Conservation (phyloP, 176 grass and related monocot genomes). For the Tillandsia fasciculata region DNA sequence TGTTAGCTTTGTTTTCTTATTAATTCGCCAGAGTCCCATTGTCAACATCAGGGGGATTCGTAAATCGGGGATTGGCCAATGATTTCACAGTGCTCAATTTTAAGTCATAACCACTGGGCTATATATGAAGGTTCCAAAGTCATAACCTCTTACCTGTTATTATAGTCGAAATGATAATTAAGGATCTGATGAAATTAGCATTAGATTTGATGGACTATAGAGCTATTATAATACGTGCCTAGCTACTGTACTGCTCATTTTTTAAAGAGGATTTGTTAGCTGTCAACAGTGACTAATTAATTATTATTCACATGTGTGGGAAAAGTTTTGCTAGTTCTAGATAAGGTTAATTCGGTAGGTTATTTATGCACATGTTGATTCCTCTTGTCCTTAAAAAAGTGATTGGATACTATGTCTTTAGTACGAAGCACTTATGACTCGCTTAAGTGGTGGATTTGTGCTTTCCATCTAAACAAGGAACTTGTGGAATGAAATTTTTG, state of each 20-base stretch:
- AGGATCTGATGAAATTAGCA: conserved; percentile 56
- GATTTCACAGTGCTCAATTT: conserved; percentile 26
- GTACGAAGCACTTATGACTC: too few relatives aligned
- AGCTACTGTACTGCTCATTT: conserved; percentile 28
- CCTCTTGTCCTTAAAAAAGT: too few relatives aligned
- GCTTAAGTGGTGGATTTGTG: too few relatives aligned
- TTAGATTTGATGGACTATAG: conserved; percentile 40
- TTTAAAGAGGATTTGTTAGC: conserved; percentile 27
- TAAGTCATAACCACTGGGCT: conserved; percentile 56
- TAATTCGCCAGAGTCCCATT: conserved; percentile 13
- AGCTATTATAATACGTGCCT: conserved; percentile 13
- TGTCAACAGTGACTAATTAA: background rate
- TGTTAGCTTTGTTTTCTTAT: background rate
- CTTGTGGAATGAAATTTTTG: too few relatives aligned
- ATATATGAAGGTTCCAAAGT: background rate
- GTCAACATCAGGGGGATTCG: conserved; percentile 19
- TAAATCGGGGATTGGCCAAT: conserved; percentile 38
- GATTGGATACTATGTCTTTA: too few relatives aligned
- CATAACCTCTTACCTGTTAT: conserved; percentile 13
- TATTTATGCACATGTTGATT: too few relatives aligned
- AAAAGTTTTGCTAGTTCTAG: too few relatives aligned
- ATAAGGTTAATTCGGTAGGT: too few relatives aligned
- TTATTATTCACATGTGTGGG: conserved; percentile 23
- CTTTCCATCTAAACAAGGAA: too few relatives aligned
- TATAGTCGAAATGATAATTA: conserved; percentile 31